Conservation (phyloP, 2,329 filamentous ascomycete species). For the Diplodia corticola region DNA sequence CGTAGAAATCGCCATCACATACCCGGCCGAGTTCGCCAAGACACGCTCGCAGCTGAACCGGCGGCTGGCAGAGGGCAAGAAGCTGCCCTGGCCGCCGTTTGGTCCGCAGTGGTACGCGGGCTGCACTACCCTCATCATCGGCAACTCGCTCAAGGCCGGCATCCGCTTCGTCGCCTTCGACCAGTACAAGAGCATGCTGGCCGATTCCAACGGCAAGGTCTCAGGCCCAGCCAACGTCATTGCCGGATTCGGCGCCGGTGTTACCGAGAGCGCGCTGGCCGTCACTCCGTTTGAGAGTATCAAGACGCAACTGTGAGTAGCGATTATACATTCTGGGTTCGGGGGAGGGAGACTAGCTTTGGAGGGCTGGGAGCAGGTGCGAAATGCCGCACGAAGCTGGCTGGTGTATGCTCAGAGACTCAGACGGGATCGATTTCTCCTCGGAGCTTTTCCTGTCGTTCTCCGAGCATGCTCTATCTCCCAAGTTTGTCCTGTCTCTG, state of each 20-base stretch:
- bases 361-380: not conserved
- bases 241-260: conserved; percentile 89
- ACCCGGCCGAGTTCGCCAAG: conserved; percentile 95
- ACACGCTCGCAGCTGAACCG: conserved; percentile 92
- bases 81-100: conserved; percentile 92
- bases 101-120: conserved; percentile 96
- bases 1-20: conserved; percentile 93
- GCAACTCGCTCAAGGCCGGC: conserved; percentile 94
- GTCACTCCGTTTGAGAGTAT: conserved; percentile 98
- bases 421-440: too few species aligned
- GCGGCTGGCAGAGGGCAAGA: conserved; percentile 75
- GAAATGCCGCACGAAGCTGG: not conserved
- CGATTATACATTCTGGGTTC: not conserved
- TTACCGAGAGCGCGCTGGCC: conserved; percentile 88
- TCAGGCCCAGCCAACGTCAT: conserved; percentile 88
- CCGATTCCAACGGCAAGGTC: conserved; percentile 82
- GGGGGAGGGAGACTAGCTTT: not conserved
- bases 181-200: conserved; percentile 81
- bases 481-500: not conserved
- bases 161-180: conserved; percentile 97
- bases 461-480: not conserved
- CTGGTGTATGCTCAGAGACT: not conserved
- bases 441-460: too few species aligned
- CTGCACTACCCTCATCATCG: conserved; percentile 94
- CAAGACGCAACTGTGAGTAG: conserved; percentile 77